Evolutionary conservation across 2,329 filamentous ascomycete genomes (phyloP), one percentile per base, ranked within the genome.

Genomic region (Botrytis squamosa): DNA sequence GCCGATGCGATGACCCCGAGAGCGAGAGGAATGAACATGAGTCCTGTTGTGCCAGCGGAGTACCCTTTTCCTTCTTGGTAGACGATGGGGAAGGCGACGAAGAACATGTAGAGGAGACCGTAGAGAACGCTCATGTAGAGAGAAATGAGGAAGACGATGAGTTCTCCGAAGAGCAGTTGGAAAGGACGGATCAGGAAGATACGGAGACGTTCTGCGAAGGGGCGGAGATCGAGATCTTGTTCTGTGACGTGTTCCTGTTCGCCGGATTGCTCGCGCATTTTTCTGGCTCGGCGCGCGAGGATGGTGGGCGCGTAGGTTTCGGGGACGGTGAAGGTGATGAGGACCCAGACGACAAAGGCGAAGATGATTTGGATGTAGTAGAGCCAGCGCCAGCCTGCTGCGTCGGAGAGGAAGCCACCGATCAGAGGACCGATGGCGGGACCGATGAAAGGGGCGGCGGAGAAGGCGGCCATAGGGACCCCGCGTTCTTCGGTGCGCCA

Each of bases 321-420:
- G 1, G 93, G 93, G 0, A 97, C 91, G n/a, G 93, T 96, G 83
- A 97, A 95, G 44, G 91, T 91, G 82, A 96, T 94, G 75, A 95
- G 81, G 29, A 92, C 75, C 89, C 92, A 96, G 77, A 91, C 88
- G 67, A 91, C 80, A 22, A 86, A 90, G 40, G 92, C 85, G 20
- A 96, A 81, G 79, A 97, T 97, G 18, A 96, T 85, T 80, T 95
- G 93, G 77, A 97, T 88, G 91, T 92, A 95, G 84, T 96, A 96
- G 0, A 96, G 85, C 92, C 93, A 96, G 77, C 93, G 85, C 93
- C 93, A 96, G 55, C 91, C 91, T 0, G 85, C 83, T 0, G 87
- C 88, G 77, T 94, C 91, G 12, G 88, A 87, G 1, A 96, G 85
- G 80, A 90, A 97, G 18, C 93, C 94, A 77, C 94, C 94, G 10